Percentiles rank a stretch among this genome's conserved stretches.
phyloP scores from a whole-genome alignment of 306 rosid species.

The Vigna hirtella region DNA sequence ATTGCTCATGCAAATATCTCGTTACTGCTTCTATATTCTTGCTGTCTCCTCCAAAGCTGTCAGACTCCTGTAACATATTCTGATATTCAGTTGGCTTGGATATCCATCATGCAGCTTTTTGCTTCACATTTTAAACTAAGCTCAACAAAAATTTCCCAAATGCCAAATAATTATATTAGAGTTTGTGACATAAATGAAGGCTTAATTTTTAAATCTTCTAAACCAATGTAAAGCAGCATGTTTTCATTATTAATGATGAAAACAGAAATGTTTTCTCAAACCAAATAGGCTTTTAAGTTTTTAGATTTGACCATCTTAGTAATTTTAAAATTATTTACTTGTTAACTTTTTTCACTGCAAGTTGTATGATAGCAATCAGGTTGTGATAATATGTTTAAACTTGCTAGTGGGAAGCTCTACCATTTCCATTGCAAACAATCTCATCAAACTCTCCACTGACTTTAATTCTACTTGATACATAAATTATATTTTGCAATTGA shows the following conservation, averaged over 20 bases:
- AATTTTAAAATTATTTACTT: neutral
- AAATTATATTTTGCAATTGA: constrained; percentile 28
- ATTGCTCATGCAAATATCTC: constrained; percentile 45
- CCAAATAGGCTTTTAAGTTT: no score
- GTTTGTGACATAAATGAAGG: neutral
- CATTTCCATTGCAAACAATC: no score
- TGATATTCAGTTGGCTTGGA: constrained; percentile 46
- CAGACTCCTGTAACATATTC: constrained; percentile 56
- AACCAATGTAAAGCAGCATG: neutral
- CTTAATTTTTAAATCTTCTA: neutral
- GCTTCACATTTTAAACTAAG: constrained; percentile 35
- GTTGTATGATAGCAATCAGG: constrained; percentile 25
- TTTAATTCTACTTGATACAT: neutral
- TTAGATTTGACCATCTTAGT: neutral
- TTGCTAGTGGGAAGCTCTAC: neutral
- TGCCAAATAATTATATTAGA: constrained; percentile 8
- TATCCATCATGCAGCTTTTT: constrained; percentile 51
- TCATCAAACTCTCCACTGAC: neutral
- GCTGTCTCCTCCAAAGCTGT: constrained; percentile 52
- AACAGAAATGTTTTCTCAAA: no score
- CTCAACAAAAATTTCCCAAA: constrained; percentile 33
- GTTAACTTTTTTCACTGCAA: constrained; percentile 9
- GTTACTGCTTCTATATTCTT: constrained; percentile 50
- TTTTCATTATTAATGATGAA: neutral
- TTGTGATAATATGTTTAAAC: constrained; percentile 4